A percentile compares a stretch with the other conserved stretches of the same genome.
Evolutionary conservation across 805 yeast genomes (phyloP).

Genomic region (Myxozyma sirexii): DNA sequence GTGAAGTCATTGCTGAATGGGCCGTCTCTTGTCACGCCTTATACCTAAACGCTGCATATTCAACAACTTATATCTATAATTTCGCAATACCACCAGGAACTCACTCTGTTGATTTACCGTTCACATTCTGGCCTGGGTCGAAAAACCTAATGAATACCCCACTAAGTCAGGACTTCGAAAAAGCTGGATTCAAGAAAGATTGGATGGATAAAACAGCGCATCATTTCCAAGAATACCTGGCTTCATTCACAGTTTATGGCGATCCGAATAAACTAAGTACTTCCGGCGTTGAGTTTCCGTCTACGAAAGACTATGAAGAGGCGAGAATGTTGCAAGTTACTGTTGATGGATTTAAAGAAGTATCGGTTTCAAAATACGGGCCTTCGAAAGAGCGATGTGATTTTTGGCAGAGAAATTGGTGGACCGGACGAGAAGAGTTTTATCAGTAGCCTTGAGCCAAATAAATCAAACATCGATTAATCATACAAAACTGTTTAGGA

Average conservation of each 20-base stretch:
- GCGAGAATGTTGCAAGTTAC: conserved; percentile 13
- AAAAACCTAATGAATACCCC: background rate
- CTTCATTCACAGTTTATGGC: conserved; percentile 19
- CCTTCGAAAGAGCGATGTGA: conserved; percentile 10
- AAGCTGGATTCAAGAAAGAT: background rate
- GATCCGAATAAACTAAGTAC: conserved; percentile 21
- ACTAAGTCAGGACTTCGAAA: background rate
- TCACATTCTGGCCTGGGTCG: conserved; percentile 23
- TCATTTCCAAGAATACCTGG: conserved; percentile 19
- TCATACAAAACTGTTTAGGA: too few species aligned
- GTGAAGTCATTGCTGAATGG: conserved; percentile 22
- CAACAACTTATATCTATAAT: conserved; percentile 1
- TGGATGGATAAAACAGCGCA: conserved; percentile 8
- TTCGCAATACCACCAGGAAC: conserved; percentile 26
- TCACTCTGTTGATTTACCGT: conserved; percentile 21
- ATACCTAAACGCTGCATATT: conserved; percentile 8
- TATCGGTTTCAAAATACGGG: background rate
- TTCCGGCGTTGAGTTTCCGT: background rate
- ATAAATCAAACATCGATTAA: too few species aligned
- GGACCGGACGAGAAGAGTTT: conserved; percentile 16
- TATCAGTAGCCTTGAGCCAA: too few species aligned
- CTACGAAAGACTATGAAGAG: background rate
- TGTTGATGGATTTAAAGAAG: conserved; percentile 2
- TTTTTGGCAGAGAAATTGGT: conserved; percentile 14
- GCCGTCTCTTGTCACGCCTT: conserved; percentile 14